Percentiles rank a stretch among this genome's conserved stretches.
Evolutionary conservation across 139 green algal species (phyloP).

Genomic region (Auxenochlorella protothecoides): DNA sequence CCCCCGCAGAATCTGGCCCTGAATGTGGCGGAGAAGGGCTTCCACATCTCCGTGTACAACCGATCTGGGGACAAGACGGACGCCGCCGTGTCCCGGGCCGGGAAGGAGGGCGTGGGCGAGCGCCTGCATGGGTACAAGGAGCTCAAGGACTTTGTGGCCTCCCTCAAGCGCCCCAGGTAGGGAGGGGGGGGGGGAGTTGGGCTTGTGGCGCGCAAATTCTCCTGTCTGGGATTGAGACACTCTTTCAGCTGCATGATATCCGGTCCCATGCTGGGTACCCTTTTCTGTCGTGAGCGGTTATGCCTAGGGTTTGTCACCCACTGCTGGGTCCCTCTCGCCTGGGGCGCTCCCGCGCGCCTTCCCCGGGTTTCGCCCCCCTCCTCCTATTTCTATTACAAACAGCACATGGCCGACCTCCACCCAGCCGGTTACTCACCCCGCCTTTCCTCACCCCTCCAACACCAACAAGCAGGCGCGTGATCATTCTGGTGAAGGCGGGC

Average conservation of each 20-base stretch:
- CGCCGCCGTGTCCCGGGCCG: constrained; percentile 71
- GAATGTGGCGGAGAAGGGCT: constrained; percentile 98
- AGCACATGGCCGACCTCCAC: too few species aligned
- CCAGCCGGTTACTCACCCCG: too few species aligned
- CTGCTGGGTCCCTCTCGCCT: too few species aligned
- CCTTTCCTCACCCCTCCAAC: too few species aligned
- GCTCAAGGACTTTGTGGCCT: constrained; percentile 86
- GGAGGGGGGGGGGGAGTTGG: not conserved
- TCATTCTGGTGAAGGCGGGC: constrained; percentile 97
- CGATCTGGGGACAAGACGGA: constrained; percentile 90
- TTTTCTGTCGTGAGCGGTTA: not conserved
- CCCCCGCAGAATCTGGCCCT: constrained; percentile 90
- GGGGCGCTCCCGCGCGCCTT: not conserved
- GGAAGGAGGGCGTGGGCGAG: constrained; percentile 70
- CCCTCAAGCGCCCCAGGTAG: constrained; percentile 80
- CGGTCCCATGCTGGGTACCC: not conserved
- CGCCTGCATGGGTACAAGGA: constrained; percentile 79
- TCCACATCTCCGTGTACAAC: constrained; percentile 96
- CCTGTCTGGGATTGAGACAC: not conserved
- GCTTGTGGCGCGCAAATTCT: too few species aligned
- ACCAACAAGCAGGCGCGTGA: constrained; percentile 59
- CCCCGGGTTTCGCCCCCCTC: not conserved
- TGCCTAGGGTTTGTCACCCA: too few species aligned
- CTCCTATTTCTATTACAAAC: too few species aligned
- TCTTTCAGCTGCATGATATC: not conserved